These are phyloP conservation scores for Toxicodendron radicans DNA, from an alignment of 345 rosid genomes.

Conservation along the genomic window DNA sequence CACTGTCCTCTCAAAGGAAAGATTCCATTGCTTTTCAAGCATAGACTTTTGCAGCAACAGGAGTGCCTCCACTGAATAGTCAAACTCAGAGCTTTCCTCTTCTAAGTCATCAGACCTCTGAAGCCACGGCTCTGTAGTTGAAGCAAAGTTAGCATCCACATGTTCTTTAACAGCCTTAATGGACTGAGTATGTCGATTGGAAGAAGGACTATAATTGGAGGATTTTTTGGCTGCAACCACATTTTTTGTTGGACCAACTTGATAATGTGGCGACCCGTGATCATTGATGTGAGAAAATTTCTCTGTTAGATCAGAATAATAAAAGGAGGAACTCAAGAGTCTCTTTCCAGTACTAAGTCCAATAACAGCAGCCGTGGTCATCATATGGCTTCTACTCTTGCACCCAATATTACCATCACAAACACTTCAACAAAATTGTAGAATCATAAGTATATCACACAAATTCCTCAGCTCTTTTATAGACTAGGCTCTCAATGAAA, in stretches of 20 bases:
- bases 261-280: slow-evolving; percentile 41
- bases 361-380: slow-evolving; percentile 81
- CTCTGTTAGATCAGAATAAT: slow-evolving; percentile 54
- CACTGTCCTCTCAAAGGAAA: slow-evolving; percentile 57
- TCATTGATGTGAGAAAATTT: slow-evolving; percentile 47
- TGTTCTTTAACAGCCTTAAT: slow-evolving; percentile 66
- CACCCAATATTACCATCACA: slow-evolving; percentile 32
- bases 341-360: slow-evolving; percentile 84
- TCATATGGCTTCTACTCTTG: slow-evolving; percentile 39
- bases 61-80: slow-evolving; percentile 69
- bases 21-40: slow-evolving; percentile 94
- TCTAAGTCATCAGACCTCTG: slow-evolving; percentile 36
- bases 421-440: slow-evolving; percentile 18
- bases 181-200: slow-evolving; percentile 42
- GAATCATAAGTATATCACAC: slow-evolving; percentile 12
- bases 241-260: slow-evolving; percentile 42
- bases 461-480: slow-evolving; percentile 13
- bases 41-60: slow-evolving; percentile 84
- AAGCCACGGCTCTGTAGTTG: slow-evolving; percentile 42
- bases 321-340: slow-evolving; percentile 67
- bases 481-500: no score
- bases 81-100: slow-evolving; percentile 49
- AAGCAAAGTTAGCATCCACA: slow-evolving; percentile 40
- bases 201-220: slow-evolving; percentile 48
- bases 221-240: slow-evolving; percentile 51